Conservation (phyloP, 805 yeast genomes). For the Candida awuae region DNA sequence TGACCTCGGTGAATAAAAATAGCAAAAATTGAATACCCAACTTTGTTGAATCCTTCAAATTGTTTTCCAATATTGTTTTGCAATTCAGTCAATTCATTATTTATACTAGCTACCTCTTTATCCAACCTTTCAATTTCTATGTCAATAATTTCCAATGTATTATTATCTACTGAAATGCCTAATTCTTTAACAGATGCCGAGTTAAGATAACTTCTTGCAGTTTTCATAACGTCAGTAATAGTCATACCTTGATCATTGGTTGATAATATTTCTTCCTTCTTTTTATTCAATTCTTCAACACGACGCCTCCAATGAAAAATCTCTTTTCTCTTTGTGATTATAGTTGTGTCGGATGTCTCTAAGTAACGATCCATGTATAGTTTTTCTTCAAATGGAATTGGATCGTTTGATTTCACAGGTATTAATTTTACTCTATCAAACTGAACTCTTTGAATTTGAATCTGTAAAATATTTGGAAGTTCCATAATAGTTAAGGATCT, state of each 20-base stretch:
- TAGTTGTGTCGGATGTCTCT: slow-evolving; percentile 52
- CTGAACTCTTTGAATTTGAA: slow-evolving; percentile 91
- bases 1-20: slow-evolving; percentile 93
- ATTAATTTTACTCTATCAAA: slow-evolving; percentile 66
- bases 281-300: slow-evolving; percentile 35
- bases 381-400: slow-evolving; percentile 69
- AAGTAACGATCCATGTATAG: slow-evolving; percentile 84
- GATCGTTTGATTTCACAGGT: slow-evolving; percentile 77
- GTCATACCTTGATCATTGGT: slow-evolving; percentile 45
- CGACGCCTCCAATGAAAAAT: slow-evolving; percentile 57
- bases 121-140: slow-evolving; percentile 41
- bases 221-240: slow-evolving; percentile 42
- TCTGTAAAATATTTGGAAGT: slow-evolving; percentile 76
- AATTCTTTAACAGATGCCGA: slow-evolving; percentile 31
- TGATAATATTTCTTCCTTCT: slow-evolving; percentile 35
- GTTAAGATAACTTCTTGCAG: slow-evolving; percentile 51
- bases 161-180: slow-evolving; percentile 34
- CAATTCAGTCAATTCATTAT: slow-evolving; percentile 35
- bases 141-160: slow-evolving; percentile 41
- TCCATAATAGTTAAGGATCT: slow-evolving; percentile 63
- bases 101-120: slow-evolving; percentile 33
- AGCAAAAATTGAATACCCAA: slow-evolving; percentile 82
- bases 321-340: slow-evolving; percentile 47
- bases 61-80: slow-evolving; percentile 47
- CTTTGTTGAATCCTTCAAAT: slow-evolving; percentile 49